Evolutionary conservation across 495 filamentous ascomycete genomes (phyloP).

Genomic region (Peziza echinospora): DNA sequence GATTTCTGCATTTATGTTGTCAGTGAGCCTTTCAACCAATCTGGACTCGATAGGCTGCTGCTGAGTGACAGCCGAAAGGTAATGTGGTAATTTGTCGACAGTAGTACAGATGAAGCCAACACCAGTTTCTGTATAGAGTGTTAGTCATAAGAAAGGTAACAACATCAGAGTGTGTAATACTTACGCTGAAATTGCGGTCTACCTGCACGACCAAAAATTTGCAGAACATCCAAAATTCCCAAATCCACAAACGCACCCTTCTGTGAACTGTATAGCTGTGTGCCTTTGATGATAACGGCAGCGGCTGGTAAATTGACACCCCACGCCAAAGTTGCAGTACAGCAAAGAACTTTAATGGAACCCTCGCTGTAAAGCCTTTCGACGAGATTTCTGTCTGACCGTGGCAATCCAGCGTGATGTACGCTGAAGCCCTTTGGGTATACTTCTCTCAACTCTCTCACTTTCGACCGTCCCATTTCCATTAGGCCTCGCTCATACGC

Average conservation of each 20-base stretch:
- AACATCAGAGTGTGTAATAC: not conserved
- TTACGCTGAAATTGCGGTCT: conserved; percentile 67
- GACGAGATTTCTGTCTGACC: conserved; percentile 81
- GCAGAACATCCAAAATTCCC: conserved; percentile 88
- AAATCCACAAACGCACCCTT: conserved; percentile 93
- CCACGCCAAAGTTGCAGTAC: conserved; percentile 95
- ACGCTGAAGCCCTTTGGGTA: conserved; percentile 78
- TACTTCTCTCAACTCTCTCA: conserved; percentile 66
- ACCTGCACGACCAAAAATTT: conserved; percentile 97
- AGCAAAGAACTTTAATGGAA: conserved; percentile 84
- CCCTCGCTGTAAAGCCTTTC: conserved; percentile 77
- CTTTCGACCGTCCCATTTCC: conserved; percentile 65
- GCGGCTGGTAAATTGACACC: conserved; percentile 96
- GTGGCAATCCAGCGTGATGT: conserved; percentile 87
- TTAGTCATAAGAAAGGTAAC: not conserved
- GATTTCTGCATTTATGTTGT: conserved; percentile 93
- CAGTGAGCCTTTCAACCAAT: conserved; percentile 74
- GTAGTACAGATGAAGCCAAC: conserved; percentile 96
- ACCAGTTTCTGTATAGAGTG: conserved; percentile 38
- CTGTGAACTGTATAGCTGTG: conserved; percentile 85
- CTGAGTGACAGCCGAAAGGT: conserved; percentile 76
- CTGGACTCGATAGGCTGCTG: conserved; percentile 91
- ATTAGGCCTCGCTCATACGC: conserved; percentile 49
- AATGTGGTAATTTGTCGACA: conserved; percentile 78
- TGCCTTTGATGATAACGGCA: conserved; percentile 94